Evolutionary conservation across 305 asterid genomes (phyloP).

Genomic region (Solanum hybrid): DNA sequence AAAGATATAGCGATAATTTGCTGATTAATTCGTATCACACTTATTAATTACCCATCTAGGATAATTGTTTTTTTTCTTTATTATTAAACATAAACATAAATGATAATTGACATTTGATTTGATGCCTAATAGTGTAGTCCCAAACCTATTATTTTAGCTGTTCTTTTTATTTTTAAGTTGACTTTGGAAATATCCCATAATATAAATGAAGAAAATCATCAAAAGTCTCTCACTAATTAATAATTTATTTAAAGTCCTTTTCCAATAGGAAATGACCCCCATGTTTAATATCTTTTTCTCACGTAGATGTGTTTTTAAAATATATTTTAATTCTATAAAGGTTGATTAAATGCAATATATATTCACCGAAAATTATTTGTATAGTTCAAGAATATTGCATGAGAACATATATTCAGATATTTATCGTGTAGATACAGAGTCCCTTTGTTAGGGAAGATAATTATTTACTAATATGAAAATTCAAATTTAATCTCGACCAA

Average conservation of each 20-base stretch:
- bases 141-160: background rate
- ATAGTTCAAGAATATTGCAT: background rate
- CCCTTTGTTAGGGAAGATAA: background rate
- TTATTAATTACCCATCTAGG: background rate
- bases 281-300: background rate
- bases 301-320: background rate
- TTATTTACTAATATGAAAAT: background rate
- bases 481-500: background rate
- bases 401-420: background rate
- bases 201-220: background rate
- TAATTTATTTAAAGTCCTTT: background rate
- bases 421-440: background rate
- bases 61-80: background rate
- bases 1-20: background rate
- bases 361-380: background rate
- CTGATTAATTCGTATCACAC: background rate
- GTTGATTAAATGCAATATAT: background rate
- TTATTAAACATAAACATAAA: background rate
- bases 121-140: background rate
- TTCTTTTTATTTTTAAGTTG: background rate
- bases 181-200: background rate
- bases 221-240: background rate
- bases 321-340: background rate
- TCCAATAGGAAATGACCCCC: background rate
- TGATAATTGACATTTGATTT: background rate